A percentile compares a stretch with the other conserved stretches of the same genome.
Conservation (phyloP, 1,284 basidiomycete species). For the Cutaneotrichosporon mucoides region DNA sequence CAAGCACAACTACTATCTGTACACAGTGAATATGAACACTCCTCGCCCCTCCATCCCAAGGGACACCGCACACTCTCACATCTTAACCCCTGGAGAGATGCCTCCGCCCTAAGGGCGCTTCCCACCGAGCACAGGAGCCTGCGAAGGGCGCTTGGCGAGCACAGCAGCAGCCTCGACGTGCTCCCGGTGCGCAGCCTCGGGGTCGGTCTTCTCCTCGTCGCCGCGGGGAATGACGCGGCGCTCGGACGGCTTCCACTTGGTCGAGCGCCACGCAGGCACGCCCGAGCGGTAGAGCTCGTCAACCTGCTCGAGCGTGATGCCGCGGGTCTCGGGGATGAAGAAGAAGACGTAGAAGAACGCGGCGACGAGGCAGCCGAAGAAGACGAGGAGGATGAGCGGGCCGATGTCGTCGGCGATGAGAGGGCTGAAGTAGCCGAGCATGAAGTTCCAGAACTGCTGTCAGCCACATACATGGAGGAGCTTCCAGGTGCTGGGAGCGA, state of each 20-base stretch:
- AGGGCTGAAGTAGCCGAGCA: slow-evolving; percentile 54
- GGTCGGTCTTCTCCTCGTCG: slow-evolving; percentile 2
- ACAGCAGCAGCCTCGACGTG: slow-evolving; percentile 2
- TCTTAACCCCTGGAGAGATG: too few species aligned
- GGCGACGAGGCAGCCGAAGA: slow-evolving; percentile 60
- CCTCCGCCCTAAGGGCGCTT: too few species aligned
- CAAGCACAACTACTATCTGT: too few species aligned
- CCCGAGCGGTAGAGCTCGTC: slow-evolving; percentile 67
- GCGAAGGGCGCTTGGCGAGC: neutral
- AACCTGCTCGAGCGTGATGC: slow-evolving; percentile 70
- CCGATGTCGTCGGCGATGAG: slow-evolving; percentile 63
- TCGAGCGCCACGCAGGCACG: slow-evolving; percentile 63
- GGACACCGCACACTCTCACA: too few species aligned
- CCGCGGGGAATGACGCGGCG: slow-evolving; percentile 1
- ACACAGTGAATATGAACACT: too few species aligned
- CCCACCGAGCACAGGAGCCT: neutral
- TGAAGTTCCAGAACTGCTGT: slow-evolving; percentile 4
- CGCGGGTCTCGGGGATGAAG: slow-evolving; percentile 66
- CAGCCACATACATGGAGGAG: slow-evolving; percentile 7
- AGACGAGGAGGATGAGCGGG: slow-evolving; percentile 58
- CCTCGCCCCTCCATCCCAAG: too few species aligned
- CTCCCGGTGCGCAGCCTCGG: slow-evolving; percentile 1
- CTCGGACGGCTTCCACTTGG: slow-evolving; percentile 56
- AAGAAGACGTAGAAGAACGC: slow-evolving; percentile 60
- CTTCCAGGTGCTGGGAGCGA: slow-evolving; percentile 55